Conservation (phyloP, 140 eudicot genomes). For the Cichorium intybus region DNA sequence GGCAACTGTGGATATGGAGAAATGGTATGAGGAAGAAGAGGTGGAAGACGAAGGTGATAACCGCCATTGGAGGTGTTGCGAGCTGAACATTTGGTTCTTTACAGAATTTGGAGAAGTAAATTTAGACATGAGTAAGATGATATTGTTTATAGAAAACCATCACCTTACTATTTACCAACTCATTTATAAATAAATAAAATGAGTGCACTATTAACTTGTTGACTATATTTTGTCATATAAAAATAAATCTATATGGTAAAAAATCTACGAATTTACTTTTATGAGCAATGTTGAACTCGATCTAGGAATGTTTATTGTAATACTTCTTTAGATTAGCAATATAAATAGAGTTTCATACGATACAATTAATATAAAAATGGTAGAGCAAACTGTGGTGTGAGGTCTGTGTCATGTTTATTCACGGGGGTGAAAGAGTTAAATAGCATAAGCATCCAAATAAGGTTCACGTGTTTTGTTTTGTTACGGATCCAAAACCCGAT, state of each 20-base stretch:
- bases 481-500: constrained; percentile 14
- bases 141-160: neutral
- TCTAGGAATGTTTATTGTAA: neutral
- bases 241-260: too few relatives aligned
- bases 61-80: constrained; percentile 32
- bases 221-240: too few relatives aligned
- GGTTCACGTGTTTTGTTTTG: constrained; percentile 35
- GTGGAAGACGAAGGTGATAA: constrained; percentile 13
- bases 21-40: constrained; percentile 28
- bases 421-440: constrained; percentile 18
- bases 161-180: neutral
- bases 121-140: neutral
- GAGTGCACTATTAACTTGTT: too few relatives aligned
- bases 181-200: neutral
- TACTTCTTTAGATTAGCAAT: neutral
- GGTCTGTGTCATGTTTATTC: constrained; percentile 20
- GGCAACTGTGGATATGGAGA: constrained; percentile 14
- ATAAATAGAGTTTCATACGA: neutral
- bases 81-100: constrained; percentile 29
- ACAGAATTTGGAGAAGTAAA: constrained; percentile 9
- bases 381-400: neutral
- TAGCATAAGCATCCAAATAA: constrained; percentile 24
- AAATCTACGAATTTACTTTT: too few relatives aligned
- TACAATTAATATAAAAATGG: neutral
- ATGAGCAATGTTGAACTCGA: too few relatives aligned